Conservation (phyloP, 1,284 basidiomycete species). For the Mrakiaceae sp. region DNA sequence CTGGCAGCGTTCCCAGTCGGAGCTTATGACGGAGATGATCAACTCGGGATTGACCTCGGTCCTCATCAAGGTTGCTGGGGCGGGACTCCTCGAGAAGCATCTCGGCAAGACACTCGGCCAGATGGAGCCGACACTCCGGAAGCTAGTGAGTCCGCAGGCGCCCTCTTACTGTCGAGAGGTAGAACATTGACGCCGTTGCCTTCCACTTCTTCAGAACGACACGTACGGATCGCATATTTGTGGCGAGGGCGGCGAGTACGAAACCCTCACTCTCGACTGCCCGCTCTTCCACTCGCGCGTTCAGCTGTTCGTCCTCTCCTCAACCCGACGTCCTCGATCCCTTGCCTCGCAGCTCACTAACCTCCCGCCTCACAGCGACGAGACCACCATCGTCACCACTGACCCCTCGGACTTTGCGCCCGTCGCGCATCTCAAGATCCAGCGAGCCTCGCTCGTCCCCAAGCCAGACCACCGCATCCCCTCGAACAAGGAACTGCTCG, state of each 20-base stretch:
- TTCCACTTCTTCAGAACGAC: slow-evolving; percentile 44
- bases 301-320: slow-evolving; percentile 42
- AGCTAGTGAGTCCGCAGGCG: slow-evolving; percentile 46
- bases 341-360: neutral
- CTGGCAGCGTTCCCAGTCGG: slow-evolving; percentile 83
- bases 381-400: slow-evolving; percentile 56
- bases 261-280: slow-evolving; percentile 81
- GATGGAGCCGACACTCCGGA: slow-evolving; percentile 62
- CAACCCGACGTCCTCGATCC: slow-evolving; percentile 4
- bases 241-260: slow-evolving; percentile 98
- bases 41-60: slow-evolving; percentile 65
- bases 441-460: slow-evolving; percentile 47
- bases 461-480: slow-evolving; percentile 37
- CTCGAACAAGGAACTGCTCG: slow-evolving; percentile 24
- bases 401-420: slow-evolving; percentile 48
- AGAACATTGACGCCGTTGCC: neutral
- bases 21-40: slow-evolving; percentile 80
- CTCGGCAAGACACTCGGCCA: slow-evolving; percentile 65
- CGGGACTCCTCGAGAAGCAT: slow-evolving; percentile 67
- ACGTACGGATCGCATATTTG: slow-evolving; percentile 87
- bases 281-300: slow-evolving; percentile 77
- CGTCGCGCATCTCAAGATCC: slow-evolving; percentile 77
- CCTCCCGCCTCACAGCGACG: slow-evolving; percentile 37
- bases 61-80: slow-evolving; percentile 93
- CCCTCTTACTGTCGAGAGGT: neutral